Conservation (phyloP, 805 yeast species). For the Candida ficus region DNA sequence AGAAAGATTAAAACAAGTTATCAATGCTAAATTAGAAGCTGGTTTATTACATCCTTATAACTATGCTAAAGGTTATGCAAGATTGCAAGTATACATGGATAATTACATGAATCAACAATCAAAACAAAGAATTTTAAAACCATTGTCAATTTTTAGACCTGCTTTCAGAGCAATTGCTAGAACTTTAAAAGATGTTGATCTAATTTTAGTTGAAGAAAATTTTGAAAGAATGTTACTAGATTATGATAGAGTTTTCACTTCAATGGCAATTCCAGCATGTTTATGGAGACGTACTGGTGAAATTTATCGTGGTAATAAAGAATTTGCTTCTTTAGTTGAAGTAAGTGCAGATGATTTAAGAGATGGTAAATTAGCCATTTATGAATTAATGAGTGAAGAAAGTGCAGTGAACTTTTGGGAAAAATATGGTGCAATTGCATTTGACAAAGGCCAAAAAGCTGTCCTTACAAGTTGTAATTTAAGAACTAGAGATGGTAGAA, state of each 20-base stretch:
- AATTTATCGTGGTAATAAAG: constrained; percentile 90
- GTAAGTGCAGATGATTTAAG: constrained; percentile 85
- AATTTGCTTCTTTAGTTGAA: constrained; percentile 89
- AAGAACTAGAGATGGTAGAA: constrained; percentile 75
- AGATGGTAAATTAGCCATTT: constrained; percentile 88
- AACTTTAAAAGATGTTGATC: constrained; percentile 83
- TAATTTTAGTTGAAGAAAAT: constrained; percentile 87
- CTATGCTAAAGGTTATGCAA: constrained; percentile 88
- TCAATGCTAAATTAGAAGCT: constrained; percentile 90
- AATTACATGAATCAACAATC: constrained; percentile 82
- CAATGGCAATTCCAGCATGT: constrained; percentile 98
- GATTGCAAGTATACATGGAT: constrained; percentile 88
- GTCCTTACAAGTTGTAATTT: constrained; percentile 88
- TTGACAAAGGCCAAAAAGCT: constrained; percentile 93
- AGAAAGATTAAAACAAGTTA: constrained; percentile 87
- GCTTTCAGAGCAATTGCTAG: constrained; percentile 91
- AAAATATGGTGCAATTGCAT: constrained; percentile 92
- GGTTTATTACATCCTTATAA: constrained; percentile 90
- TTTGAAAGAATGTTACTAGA: constrained; percentile 91
- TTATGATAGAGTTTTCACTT: constrained; percentile 90
- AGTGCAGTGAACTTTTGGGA: constrained; percentile 98
- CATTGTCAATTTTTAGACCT: constrained; percentile 80
- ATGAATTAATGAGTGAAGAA: constrained; percentile 92
- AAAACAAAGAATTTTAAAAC: constrained; percentile 79
- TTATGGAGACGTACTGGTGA: constrained; percentile 97